Conservation (phyloP, 768 basidiomycete genomes). For the Daedaleopsis nitida region DNA sequence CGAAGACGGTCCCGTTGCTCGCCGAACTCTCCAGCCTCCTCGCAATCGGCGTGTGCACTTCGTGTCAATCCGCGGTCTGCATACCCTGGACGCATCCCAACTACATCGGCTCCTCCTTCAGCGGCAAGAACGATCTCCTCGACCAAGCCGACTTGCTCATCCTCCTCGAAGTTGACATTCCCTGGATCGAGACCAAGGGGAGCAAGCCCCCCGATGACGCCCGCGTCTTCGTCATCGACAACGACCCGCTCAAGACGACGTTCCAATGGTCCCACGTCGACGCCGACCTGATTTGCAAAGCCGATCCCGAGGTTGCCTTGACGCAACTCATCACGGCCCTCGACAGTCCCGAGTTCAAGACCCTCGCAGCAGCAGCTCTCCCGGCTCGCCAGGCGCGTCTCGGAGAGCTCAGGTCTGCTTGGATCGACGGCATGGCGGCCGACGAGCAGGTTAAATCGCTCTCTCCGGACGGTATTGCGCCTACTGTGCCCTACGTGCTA, state of each 20-base stretch:
- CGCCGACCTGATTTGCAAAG: constrained; percentile 59
- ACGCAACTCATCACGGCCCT: constrained; percentile 48
- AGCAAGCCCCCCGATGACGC: constrained; percentile 44
- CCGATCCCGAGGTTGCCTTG: constrained; percentile 55
- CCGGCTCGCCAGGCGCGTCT: constrained; percentile 8
- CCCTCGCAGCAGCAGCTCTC: neutral
- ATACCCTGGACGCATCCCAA: constrained; percentile 60
- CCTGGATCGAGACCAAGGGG: constrained; percentile 60
- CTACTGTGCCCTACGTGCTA: constrained; percentile 36
- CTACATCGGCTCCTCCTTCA: constrained; percentile 55
- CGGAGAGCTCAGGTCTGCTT: constrained; percentile 15
- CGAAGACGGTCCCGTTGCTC: constrained; percentile 48
- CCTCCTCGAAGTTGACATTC: constrained; percentile 63
- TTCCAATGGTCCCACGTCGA: constrained; percentile 54
- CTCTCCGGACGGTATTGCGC: constrained; percentile 7
- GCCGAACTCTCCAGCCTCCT: constrained; percentile 50
- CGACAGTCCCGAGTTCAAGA: constrained; percentile 6
- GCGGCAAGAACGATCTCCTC: constrained; percentile 48
- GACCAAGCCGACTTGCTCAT: constrained; percentile 62
- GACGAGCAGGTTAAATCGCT: constrained; percentile 15
- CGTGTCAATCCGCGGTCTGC: constrained; percentile 55
- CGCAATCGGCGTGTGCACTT: constrained; percentile 56
- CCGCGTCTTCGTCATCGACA: constrained; percentile 61
- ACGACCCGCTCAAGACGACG: constrained; percentile 58
- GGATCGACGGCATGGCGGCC: constrained; percentile 23